Evolutionary conservation across 768 basidiomycete genomes (phyloP).

Genomic region (Lactarius sp.): DNA sequence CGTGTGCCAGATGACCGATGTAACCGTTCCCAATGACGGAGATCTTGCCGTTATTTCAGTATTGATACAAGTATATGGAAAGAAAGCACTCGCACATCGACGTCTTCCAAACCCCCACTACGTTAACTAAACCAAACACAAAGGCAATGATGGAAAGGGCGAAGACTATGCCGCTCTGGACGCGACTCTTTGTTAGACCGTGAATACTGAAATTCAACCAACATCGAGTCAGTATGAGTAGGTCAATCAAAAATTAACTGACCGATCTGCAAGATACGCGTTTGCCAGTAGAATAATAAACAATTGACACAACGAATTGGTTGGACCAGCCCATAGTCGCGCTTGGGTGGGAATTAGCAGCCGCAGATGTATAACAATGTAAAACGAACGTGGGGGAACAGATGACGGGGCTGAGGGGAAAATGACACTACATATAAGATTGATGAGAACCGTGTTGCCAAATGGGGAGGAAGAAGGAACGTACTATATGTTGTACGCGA

Average conservation of each 20-base stretch:
- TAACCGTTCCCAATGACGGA: neutral
- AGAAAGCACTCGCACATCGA: neutral
- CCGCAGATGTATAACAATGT: neutral
- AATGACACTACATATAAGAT: neutral
- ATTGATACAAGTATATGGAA: no score
- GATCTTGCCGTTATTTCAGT: neutral
- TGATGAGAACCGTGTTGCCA: neutral
- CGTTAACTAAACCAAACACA: neutral
- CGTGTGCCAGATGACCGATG: neutral
- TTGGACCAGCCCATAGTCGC: neutral
- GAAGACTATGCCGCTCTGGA: neutral
- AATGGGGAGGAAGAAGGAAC: no score
- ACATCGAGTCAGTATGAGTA: neutral
- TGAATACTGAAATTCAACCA: neutral
- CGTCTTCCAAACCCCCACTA: neutral
- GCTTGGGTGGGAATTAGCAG: conserved; percentile 1
- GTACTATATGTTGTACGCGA: neutral
- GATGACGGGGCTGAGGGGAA: neutral
- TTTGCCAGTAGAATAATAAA: neutral
- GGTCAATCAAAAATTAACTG: neutral
- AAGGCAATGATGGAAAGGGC: neutral
- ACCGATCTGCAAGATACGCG: neutral
- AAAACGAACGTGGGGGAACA: neutral
- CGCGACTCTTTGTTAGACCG: neutral
- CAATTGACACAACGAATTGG: conserved; percentile 3